These are phyloP conservation scores for Earliella scabrosa DNA, from an alignment of 1,284 basidiomycete species.

Conservation along the genomic window DNA sequence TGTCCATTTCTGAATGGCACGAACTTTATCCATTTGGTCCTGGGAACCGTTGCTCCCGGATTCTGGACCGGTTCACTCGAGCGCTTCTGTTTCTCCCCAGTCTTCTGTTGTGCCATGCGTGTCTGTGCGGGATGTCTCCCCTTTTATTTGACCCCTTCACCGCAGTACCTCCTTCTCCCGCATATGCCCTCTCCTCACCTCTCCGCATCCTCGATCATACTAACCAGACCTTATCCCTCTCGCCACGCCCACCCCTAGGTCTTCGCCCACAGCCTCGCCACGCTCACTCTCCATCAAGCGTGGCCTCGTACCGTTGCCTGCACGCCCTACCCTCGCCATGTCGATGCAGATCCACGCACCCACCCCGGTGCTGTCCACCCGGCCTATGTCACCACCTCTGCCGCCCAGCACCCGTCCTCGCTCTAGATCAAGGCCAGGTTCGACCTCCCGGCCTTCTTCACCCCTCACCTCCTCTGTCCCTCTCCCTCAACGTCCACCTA, in stretches of 20 bases:
- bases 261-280: slow-evolving; percentile 22
- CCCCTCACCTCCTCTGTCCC: slow-evolving; percentile 27
- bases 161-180: slow-evolving; percentile 24
- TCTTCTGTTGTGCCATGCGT: slow-evolving; percentile 20
- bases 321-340: slow-evolving; percentile 40
- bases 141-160: slow-evolving; percentile 24
- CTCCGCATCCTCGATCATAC: slow-evolving; percentile 19
- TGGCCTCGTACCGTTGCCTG: slow-evolving; percentile 32
- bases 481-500: slow-evolving; percentile 31
- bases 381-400: slow-evolving; percentile 24
- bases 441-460: slow-evolving; percentile 28
- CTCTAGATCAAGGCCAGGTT: slow-evolving; percentile 29
- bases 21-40: slow-evolving; percentile 31
- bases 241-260: slow-evolving; percentile 24
- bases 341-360: slow-evolving; percentile 40
- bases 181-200: slow-evolving; percentile 19
- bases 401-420: slow-evolving; percentile 23
- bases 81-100: slow-evolving; percentile 18
- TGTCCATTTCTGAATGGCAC: slow-evolving; percentile 1
- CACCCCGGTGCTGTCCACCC: slow-evolving; percentile 33
- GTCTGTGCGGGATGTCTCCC: slow-evolving; percentile 16
- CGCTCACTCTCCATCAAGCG: slow-evolving; percentile 28
- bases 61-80: slow-evolving; percentile 28
- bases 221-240: slow-evolving; percentile 16
- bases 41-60: slow-evolving; percentile 25